Percentiles rank a stretch among this genome's conserved stretches.
Evolutionary conservation across 78 protist genomes (phyloP).

Genomic region (Protostelium mycophagum): DNA sequence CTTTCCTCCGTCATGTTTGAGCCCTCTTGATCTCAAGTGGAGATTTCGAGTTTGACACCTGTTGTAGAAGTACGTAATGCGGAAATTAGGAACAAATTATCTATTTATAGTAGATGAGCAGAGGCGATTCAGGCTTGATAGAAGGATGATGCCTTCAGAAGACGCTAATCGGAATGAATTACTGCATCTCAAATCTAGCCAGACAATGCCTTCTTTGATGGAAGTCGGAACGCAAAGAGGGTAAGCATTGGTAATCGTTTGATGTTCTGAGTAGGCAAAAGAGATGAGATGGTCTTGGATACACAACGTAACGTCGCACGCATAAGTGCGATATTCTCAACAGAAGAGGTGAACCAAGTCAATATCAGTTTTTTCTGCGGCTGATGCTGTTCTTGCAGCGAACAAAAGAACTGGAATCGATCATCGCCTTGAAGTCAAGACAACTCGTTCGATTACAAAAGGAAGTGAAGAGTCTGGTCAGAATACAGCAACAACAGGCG

Average conservation of each 20-base stretch:
- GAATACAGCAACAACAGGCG: not conserved
- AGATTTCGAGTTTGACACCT: too few species aligned
- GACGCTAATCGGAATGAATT: too few species aligned
- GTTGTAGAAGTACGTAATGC: too few species aligned
- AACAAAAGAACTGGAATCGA: not conserved
- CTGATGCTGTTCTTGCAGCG: not conserved
- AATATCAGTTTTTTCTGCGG: not conserved
- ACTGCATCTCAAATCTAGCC: too few species aligned
- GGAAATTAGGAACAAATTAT: too few species aligned
- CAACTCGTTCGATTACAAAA: not conserved
- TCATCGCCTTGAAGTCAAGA: not conserved
- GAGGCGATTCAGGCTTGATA: too few species aligned
- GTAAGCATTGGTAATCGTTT: not conserved
- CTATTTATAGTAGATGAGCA: too few species aligned
- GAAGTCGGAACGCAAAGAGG: not conserved
- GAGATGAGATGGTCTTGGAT: not conserved
- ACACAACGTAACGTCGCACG: not conserved
- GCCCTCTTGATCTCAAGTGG: too few species aligned
- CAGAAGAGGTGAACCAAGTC: not conserved
- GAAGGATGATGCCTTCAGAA: too few species aligned
- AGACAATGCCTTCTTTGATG: not conserved
- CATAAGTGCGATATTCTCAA: not conserved
- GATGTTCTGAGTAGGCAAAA: not conserved
- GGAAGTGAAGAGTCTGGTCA: not conserved
- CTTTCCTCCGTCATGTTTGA: too few species aligned